Evolutionary conservation across 2,329 filamentous ascomycete genomes (phyloP), one percentile per base, ranked within the genome.

Genomic region (Coleophoma eucalyptorum): DNA sequence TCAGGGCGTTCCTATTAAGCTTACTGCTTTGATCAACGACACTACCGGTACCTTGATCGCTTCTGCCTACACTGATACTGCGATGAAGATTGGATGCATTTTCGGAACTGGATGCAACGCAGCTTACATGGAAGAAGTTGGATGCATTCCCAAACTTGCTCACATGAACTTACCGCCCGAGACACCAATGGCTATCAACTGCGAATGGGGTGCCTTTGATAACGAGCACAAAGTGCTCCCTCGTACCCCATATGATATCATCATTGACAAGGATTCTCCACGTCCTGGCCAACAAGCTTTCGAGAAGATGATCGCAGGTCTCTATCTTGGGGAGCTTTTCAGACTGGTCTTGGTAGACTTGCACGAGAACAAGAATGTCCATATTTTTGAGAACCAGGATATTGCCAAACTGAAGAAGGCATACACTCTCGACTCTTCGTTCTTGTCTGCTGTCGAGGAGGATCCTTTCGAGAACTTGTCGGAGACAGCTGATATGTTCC

Each of bases 91-190:
- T 63, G 94, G 94, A 50, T 97, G 93, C 72, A 99, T 99, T 67
- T 99, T 99, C 64, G 94, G 94, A 62, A 99, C 94, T 12, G 94
- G 94, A 53, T 97, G 94, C 75, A 99, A 99, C 65, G 94, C 93
- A 38, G 94, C 94, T 37, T 99, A 99, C 75, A 96, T 99, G 88
- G 94, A 99, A 72, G 74, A 95, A 64, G 89, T 83, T 57, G 91
- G 90, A 58, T 89, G 87, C 12, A 90, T 99, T 58, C 93, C 92
- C 58, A 99, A 99, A 78, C 83, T 99, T 49, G 90, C 88, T 11
- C 84, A 97, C 73, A 81, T 96, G 78, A 94, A 95, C 64, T 81
- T 97, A 35, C 88, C 91, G 46, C 77, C 90, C 0, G 85, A 94
- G 55, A 84, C 84, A 54, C 90, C 87, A 43, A 95, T 97, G 79